Conservation (phyloP, 331 rosid species). For the Arachis monticola region DNA sequence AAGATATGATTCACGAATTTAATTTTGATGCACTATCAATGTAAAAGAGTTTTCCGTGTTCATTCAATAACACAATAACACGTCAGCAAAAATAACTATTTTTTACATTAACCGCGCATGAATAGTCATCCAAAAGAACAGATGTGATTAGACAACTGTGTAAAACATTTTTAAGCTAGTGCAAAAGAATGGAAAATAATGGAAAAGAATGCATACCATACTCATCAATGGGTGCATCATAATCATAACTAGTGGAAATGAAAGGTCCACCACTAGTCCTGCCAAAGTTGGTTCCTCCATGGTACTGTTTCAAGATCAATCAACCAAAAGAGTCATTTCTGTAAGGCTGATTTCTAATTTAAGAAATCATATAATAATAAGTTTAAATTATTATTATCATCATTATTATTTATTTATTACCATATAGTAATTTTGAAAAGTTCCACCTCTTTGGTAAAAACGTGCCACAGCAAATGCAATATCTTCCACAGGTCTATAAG, state of each 20-base stretch:
- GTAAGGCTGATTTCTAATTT: not conserved
- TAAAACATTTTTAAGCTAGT: too few relatives aligned
- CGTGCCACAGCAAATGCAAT: slow-evolving; percentile 92
- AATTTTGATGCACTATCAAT: too few relatives aligned
- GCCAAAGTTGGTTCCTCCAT: slow-evolving; percentile 97
- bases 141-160: too few relatives aligned
- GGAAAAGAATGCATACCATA: slow-evolving; percentile 65
- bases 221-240: slow-evolving; percentile 96
- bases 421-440: slow-evolving; percentile 94
- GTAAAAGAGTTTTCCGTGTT: too few relatives aligned
- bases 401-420: slow-evolving; percentile 43
- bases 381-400: not conserved
- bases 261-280: slow-evolving; percentile 87
- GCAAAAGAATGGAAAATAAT: too few relatives aligned
- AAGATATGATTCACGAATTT: too few relatives aligned
- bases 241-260: slow-evolving; percentile 89
- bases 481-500: slow-evolving; percentile 89
- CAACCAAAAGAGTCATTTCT: slow-evolving; percentile 23
- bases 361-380: slow-evolving; percentile 11
- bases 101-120: too few relatives aligned
- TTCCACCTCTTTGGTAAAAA: slow-evolving; percentile 91
- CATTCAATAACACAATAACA: too few relatives aligned
- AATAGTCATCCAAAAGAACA: too few relatives aligned
- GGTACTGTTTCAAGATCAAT: slow-evolving; percentile 69
- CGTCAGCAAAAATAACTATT: too few relatives aligned